These are phyloP conservation scores for Aquilaria sinensis DNA, from an alignment of 345 rosid species.

Conservation along the genomic window DNA sequence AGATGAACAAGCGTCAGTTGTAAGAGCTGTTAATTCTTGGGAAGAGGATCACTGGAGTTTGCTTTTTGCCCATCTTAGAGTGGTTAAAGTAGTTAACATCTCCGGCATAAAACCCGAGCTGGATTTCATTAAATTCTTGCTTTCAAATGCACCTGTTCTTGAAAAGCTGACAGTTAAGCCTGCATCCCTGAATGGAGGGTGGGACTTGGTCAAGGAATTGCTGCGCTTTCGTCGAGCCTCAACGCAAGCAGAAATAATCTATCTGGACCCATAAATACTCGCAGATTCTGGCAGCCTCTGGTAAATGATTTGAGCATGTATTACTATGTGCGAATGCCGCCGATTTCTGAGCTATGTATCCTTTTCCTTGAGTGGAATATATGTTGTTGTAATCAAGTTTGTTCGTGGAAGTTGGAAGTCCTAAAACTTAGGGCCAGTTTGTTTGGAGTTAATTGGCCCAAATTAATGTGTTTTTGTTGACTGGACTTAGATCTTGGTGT, in stretches of 20 bases:
- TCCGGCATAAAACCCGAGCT: conserved; percentile 42
- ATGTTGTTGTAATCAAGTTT: no score
- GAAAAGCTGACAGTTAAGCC: conserved; percentile 58
- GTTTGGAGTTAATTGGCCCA: no score
- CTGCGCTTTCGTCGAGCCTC: conserved; percentile 57
- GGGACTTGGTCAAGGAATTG: conserved; percentile 48
- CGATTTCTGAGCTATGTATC: no score
- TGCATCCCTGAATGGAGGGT: conserved; percentile 30
- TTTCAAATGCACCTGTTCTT: conserved; percentile 49
- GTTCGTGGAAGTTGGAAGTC: no score
- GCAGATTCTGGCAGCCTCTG: not conserved
- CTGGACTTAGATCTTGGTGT: no score
- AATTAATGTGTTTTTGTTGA: no score
- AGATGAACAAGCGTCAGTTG: conserved; percentile 29
- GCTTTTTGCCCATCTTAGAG: conserved; percentile 39
- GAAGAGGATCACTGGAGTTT: conserved; percentile 39
- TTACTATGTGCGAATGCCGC: no score
- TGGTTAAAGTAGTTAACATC: conserved; percentile 38
- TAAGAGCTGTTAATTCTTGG: conserved; percentile 27
- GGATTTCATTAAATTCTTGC: conserved; percentile 51
- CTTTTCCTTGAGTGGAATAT: no score
- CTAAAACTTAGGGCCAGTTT: no score
- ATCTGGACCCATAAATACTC: conserved; percentile 36
- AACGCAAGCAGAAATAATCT: conserved; percentile 40
- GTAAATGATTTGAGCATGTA: no score